Conservation (phyloP, 495 filamentous ascomycete genomes). For the Penicillium verhagenii region DNA sequence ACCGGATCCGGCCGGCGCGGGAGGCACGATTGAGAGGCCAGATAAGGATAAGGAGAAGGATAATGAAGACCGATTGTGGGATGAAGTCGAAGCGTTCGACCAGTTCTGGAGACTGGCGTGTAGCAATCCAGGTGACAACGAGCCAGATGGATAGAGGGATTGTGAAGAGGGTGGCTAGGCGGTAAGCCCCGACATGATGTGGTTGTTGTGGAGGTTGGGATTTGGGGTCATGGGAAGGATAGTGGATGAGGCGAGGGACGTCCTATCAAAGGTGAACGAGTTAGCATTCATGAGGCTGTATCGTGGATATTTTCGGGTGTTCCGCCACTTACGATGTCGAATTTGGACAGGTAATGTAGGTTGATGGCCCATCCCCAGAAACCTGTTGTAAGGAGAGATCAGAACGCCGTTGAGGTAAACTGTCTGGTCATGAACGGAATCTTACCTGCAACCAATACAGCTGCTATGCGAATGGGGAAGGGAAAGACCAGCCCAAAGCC, state of each 20-base stretch:
- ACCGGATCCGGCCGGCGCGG: conserved; percentile 68
- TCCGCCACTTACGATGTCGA: conserved; percentile 62
- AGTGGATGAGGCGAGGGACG: conserved; percentile 75
- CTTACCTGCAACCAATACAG: conserved; percentile 76
- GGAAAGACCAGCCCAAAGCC: conserved; percentile 80
- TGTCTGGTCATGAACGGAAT: background rate
- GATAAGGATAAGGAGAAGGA: conserved; percentile 67
- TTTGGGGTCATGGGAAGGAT: conserved; percentile 55
- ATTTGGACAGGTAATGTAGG: conserved; percentile 72
- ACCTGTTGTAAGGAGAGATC: conserved; percentile 43
- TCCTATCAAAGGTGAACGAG: conserved; percentile 48
- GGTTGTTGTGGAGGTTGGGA: conserved; percentile 61
- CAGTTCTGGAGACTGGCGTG: conserved; percentile 60
- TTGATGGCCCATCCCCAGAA: conserved; percentile 91
- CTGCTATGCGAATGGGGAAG: conserved; percentile 78
- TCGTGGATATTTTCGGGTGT: conserved; percentile 3
- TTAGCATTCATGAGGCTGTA: background rate
- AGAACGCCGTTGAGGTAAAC: background rate
- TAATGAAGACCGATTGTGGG: conserved; percentile 73
- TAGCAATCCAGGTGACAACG: conserved; percentile 77
- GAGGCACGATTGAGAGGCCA: conserved; percentile 71
- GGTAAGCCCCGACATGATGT: conserved; percentile 80
- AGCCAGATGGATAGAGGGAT: conserved; percentile 67
- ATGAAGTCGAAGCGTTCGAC: conserved; percentile 77
- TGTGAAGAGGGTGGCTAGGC: conserved; percentile 72